phyloP scores from a whole-genome alignment of 768 basidiomycete species.

The Suillus variegatus region DNA sequence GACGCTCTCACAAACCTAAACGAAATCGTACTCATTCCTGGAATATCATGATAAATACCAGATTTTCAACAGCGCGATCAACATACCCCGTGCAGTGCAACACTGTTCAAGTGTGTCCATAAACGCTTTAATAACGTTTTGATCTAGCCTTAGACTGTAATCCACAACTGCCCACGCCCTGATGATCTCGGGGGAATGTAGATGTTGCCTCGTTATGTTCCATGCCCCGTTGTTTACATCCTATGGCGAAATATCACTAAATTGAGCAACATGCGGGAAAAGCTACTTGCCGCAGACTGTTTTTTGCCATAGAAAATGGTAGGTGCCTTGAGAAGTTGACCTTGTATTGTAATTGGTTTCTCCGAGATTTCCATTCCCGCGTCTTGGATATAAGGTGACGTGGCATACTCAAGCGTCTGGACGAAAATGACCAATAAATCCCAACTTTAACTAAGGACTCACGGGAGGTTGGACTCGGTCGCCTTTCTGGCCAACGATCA shows the following conservation, averaged over 20 bases:
- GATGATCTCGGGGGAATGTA: constrained; percentile 29
- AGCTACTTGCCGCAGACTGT: neutral
- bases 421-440: neutral
- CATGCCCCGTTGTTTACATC: constrained; percentile 32
- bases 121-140: constrained; percentile 17
- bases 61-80: neutral
- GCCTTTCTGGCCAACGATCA: constrained; percentile 37
- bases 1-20: neutral
- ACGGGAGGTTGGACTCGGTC: constrained; percentile 21
- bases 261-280: neutral
- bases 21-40: constrained; percentile 27
- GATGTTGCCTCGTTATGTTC: constrained; percentile 36
- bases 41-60: neutral
- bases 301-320: constrained; percentile 30
- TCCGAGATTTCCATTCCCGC: constrained; percentile 40
- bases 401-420: constrained; percentile 38
- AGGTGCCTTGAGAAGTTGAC: constrained; percentile 38
- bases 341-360: constrained; percentile 33
- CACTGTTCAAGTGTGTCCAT: constrained; percentile 26
- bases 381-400: constrained; percentile 45
- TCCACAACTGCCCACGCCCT: constrained; percentile 40
- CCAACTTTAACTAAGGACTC: constrained; percentile 3
- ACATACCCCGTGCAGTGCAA: constrained; percentile 33
- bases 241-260: constrained; percentile 15
- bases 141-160: constrained; percentile 20